phyloP scores from a whole-genome alignment of 23 red algal species.

The Pyropia yezoensis region DNA sequence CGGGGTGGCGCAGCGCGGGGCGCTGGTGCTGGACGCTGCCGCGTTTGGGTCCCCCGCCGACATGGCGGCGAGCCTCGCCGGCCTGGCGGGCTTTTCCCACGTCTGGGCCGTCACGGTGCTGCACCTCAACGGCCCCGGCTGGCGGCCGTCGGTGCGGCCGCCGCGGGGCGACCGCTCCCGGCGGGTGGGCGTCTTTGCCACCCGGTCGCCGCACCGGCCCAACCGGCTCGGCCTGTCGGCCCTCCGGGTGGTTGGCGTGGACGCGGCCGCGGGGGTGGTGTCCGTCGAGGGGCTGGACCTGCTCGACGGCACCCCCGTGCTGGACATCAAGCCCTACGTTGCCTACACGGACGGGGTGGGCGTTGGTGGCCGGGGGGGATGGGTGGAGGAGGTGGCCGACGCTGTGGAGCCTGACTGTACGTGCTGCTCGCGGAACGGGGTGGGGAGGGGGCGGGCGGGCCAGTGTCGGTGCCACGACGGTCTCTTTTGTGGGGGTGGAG shows the following conservation, averaged over 20 bases:
- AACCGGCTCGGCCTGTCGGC: constrained; percentile 54
- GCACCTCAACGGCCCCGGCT: constrained; percentile 61
- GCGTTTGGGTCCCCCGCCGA: constrained; percentile 7
- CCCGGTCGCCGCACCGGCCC: constrained; percentile 59
- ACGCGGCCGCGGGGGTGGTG: constrained; percentile 38
- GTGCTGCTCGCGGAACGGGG: no score
- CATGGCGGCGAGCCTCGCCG: constrained; percentile 24
- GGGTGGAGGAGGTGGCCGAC: no score
- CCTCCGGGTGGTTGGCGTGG: constrained; percentile 38
- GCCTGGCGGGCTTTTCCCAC: constrained; percentile 52
- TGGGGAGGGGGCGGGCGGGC: no score
- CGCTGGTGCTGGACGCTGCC: constrained; percentile 21
- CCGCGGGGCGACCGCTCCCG: constrained; percentile 32
- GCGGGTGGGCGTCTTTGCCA: constrained; percentile 61
- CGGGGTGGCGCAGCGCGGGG: constrained; percentile 36
- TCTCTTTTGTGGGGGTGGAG: no score
- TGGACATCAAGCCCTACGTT: constrained; percentile 56
- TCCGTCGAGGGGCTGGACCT: constrained; percentile 60
- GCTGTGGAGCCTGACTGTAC: no score
- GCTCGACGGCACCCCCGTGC: constrained; percentile 59
- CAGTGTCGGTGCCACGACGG: no score
- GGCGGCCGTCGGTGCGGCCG: constrained; percentile 46
- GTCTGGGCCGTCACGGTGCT: constrained; percentile 52
- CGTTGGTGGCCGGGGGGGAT: no score
- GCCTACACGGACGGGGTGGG: no score